A percentile compares a stretch with the other conserved stretches of the same genome.
phyloP scores from a whole-genome alignment of 305 asterid species.

The Plantago lanceolata region DNA sequence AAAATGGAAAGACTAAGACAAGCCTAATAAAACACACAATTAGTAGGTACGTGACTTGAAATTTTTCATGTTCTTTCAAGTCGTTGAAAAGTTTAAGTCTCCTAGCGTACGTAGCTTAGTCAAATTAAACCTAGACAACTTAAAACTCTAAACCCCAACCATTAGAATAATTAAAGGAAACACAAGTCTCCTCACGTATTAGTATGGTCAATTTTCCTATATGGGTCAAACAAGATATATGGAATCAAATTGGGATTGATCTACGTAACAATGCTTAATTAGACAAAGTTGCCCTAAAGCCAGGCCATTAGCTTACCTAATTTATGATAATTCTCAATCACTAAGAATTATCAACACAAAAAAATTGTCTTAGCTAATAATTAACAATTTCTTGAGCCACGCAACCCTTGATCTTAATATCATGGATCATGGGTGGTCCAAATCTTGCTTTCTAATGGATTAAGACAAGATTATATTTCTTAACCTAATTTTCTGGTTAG shows the following conservation, averaged over 20 bases:
- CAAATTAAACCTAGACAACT: constrained; percentile 11
- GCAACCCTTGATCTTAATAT: constrained; percentile 24
- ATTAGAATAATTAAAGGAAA: constrained; percentile 18
- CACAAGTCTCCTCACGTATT: constrained; percentile 25
- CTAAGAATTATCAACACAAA: constrained; percentile 25
- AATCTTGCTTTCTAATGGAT: constrained; percentile 28
- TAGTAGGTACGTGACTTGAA: not conserved
- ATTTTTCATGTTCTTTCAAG: not conserved
- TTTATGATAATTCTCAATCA: constrained; percentile 30
- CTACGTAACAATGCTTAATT: constrained; percentile 25
- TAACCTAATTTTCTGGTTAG: constrained; percentile 28
- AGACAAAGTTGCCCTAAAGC: constrained; percentile 25
- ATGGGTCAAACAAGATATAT: too few relatives aligned
- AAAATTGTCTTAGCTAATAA: constrained; percentile 14
- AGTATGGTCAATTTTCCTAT: too few relatives aligned
- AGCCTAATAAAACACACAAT: not conserved
- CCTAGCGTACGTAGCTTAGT: not conserved
- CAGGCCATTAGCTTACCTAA: constrained; percentile 6
- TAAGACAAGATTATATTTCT: constrained; percentile 25
- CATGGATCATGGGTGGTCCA: constrained; percentile 29
- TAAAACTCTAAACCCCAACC: constrained; percentile 25
- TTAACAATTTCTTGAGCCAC: constrained; percentile 57
- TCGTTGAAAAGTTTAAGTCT: not conserved
- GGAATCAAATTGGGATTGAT: constrained; percentile 28
- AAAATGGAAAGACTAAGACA: too few relatives aligned